These are phyloP conservation scores for Salinomyces thailandicus DNA, from an alignment of 2,329 filamentous ascomycete species.

Conservation along the genomic window DNA sequence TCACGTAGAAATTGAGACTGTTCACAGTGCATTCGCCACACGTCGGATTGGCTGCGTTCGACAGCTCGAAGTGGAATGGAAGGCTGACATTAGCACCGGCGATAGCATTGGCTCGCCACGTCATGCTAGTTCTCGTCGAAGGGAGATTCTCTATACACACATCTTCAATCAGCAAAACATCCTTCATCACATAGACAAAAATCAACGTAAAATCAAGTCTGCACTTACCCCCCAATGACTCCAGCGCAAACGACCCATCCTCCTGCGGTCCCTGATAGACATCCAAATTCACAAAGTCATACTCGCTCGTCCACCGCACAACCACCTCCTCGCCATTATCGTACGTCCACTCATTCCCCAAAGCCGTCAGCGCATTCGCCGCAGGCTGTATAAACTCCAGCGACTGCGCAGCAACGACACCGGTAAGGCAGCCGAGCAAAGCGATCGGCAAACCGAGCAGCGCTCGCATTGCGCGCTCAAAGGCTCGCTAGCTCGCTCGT, in stretches of 20 bases:
- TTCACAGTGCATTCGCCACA: conserved; percentile 2
- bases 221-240: conserved; percentile 7
- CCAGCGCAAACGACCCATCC: conserved; percentile 4
- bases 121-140: not conserved
- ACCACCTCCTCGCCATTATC: conserved; percentile 5
- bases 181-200: too few relatives aligned
- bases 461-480: too few relatives aligned
- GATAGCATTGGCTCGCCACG: conserved; percentile 4
- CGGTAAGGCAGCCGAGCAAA: not conserved
- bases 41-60: conserved; percentile 2
- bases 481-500: too few relatives aligned
- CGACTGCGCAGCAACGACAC: not conserved
- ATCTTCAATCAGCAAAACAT: too few relatives aligned
- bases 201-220: too few relatives aligned
- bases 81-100: not conserved
- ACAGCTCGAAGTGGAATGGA: conserved; percentile 4
- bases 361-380: conserved; percentile 5
- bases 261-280: conserved; percentile 7
- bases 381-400: conserved; percentile 6
- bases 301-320: conserved; percentile 7
- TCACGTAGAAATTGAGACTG: conserved; percentile 5
- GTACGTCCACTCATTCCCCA: conserved; percentile 3
- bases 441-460: not conserved
- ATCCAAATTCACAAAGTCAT: conserved; percentile 4
- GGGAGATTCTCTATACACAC: conserved; percentile 1